These are phyloP conservation scores for Bidens hawaiensis DNA, from an alignment of 140 eudicot genomes.

Conservation along the genomic window DNA sequence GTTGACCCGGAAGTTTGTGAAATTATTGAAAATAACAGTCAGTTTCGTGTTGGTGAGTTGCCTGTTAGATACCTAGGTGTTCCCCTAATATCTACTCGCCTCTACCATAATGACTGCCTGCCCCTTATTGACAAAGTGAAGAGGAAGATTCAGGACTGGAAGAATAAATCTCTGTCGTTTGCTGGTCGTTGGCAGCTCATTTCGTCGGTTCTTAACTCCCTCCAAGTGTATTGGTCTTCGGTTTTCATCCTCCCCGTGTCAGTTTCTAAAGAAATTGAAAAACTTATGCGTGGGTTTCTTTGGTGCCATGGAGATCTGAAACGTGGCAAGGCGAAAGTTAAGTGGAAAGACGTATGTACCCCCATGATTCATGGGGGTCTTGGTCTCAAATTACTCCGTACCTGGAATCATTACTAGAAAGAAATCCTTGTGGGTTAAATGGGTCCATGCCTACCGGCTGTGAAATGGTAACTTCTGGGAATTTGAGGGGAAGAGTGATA, in stretches of 20 bases:
- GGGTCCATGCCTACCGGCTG: neutral
- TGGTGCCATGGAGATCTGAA: neutral
- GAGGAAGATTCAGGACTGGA: neutral
- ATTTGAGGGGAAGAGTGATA: neutral
- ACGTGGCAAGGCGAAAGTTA: neutral
- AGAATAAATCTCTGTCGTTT: neutral
- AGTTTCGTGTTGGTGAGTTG: neutral
- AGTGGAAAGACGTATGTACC: neutral
- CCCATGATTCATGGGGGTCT: neutral
- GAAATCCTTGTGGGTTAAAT: neutral
- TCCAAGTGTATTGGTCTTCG: too few relatives aligned
- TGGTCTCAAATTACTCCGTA: neutral
- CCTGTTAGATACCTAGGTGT: neutral
- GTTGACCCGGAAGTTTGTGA: accelerated
- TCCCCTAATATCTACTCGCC: neutral
- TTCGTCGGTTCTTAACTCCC: too few relatives aligned
- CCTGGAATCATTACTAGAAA: neutral
- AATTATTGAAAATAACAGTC: neutral
- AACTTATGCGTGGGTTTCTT: neutral
- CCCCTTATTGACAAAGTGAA: neutral
- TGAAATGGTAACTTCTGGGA: neutral
- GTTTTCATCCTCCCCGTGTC: too few relatives aligned
- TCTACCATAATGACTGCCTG: neutral
- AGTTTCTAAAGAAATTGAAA: too few relatives aligned
- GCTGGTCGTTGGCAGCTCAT: neutral